A percentile compares a stretch with the other conserved stretches of the same genome.
These are phyloP conservation scores for Symbiodinium natans DNA, from an alignment of 73 alveolate species.

Conservation along the genomic window DNA sequence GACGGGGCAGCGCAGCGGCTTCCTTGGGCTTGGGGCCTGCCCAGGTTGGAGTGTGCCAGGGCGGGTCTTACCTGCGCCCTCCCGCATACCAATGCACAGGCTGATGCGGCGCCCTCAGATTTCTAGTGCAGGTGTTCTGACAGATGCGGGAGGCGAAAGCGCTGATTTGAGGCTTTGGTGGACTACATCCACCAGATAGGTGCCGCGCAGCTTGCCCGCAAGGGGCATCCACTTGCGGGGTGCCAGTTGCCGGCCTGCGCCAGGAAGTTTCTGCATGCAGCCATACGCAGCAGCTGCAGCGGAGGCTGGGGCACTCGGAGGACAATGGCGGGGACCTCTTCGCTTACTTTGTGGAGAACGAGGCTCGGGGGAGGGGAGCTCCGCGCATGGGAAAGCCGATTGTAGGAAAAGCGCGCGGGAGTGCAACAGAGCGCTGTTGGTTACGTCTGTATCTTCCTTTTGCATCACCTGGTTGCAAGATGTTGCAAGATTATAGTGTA, in stretches of 20 bases:
- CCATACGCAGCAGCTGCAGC: neutral
- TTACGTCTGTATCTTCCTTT: neutral
- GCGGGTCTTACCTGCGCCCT: too few relatives aligned
- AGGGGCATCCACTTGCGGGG: neutral
- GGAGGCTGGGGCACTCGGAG: neutral
- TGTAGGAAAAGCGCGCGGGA: too few relatives aligned
- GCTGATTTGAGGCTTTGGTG: neutral
- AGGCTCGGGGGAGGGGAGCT: neutral
- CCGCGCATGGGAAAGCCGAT: too few relatives aligned
- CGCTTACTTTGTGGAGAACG: neutral
- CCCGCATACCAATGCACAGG: neutral
- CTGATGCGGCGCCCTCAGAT: neutral
- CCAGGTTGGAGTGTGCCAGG: too few relatives aligned
- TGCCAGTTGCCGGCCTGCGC: neutral
- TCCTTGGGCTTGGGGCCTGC: too few relatives aligned
- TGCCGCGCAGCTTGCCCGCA: neutral
- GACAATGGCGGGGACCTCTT: neutral
- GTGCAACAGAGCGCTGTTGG: too few relatives aligned
- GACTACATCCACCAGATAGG: neutral
- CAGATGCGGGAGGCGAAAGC: neutral
- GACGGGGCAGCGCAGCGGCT: too few relatives aligned
- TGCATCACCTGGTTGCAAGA: neutral
- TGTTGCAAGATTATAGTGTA: too few relatives aligned
- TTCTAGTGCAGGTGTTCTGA: too few relatives aligned
- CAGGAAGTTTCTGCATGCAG: too few relatives aligned